phyloP scores from a whole-genome alignment of 352 stramenopile species.

The Blastocystis sp. region DNA sequence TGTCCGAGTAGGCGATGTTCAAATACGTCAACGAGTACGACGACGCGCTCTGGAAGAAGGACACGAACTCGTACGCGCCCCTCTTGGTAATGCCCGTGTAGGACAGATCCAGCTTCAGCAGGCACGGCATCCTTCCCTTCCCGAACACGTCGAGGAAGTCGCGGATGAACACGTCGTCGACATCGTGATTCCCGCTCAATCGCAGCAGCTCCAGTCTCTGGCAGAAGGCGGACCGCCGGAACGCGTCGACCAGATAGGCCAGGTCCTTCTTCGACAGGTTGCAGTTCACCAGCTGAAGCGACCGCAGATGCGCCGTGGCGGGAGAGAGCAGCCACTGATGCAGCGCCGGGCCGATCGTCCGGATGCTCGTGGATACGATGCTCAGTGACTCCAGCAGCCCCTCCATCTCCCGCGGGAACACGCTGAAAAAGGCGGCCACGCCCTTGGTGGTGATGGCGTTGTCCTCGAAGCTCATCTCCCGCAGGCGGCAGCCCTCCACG shows the following conservation, averaged over 20 bases:
- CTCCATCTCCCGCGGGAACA: background rate
- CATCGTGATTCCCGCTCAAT: conserved; percentile 29
- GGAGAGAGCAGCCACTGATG: conserved; percentile 1
- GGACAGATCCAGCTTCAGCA: conserved; percentile 35
- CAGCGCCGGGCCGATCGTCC: background rate
- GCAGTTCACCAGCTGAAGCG: conserved; percentile 24
- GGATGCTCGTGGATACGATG: conserved; percentile 9
- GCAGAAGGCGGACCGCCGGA: background rate
- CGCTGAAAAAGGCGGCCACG: background rate
- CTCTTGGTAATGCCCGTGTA: conserved; percentile 44
- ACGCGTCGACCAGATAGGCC: background rate
- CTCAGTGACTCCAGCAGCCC: background rate
- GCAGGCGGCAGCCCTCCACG: background rate
- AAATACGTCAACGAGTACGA: background rate
- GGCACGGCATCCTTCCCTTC: background rate
- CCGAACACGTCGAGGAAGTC: conserved; percentile 8
- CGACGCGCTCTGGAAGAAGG: background rate
- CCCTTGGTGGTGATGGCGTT: conserved; percentile 4
- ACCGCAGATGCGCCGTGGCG: background rate
- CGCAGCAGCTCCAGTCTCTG: conserved; percentile 8
- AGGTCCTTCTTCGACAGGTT: conserved; percentile 3
- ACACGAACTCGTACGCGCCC: background rate
- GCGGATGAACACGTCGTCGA: conserved; percentile 27
- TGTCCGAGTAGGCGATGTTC: conserved; percentile 15
- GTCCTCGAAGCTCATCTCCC: background rate